Evolutionary conservation across 2,329 filamentous ascomycete species (phyloP).

Genomic region (Pseudocercospora ulei): DNA sequence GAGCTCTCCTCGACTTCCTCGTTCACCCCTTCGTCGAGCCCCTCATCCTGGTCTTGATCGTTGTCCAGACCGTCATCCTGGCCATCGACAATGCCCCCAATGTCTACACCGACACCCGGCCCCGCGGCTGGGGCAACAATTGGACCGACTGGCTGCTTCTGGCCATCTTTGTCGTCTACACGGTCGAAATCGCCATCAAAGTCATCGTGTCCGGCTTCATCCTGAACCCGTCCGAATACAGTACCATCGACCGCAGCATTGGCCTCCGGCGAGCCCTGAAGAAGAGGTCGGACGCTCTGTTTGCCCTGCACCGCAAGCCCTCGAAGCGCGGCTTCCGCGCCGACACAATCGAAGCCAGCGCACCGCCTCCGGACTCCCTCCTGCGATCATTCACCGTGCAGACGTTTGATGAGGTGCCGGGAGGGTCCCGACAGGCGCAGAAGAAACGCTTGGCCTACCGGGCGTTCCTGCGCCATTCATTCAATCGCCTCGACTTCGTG

Average conservation of each 20-base stretch:
- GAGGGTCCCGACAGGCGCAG: constrained; percentile 65
- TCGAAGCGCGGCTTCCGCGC: constrained; percentile 46
- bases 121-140: constrained; percentile 54
- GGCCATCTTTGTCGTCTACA: constrained; percentile 78
- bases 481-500: constrained; percentile 90
- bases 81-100: constrained; percentile 62
- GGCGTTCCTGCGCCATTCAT: constrained; percentile 87
- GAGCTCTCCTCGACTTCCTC: constrained; percentile 68
- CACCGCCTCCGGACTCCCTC: constrained; percentile 28
- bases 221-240: constrained; percentile 83
- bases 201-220: constrained; percentile 90
- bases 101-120: constrained; percentile 55
- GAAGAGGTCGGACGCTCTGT: constrained; percentile 67
- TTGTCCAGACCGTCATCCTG: constrained; percentile 79
- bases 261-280: constrained; percentile 64
- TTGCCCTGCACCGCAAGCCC: constrained; percentile 67
- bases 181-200: constrained; percentile 69
- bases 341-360: constrained; percentile 25
- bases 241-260: constrained; percentile 69
- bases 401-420: constrained; percentile 40
- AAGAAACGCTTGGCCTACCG: constrained; percentile 76
- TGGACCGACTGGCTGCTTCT: constrained; percentile 73
- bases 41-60: constrained; percentile 72
- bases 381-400: constrained; percentile 36
- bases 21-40: constrained; percentile 83